phyloP scores from a whole-genome alignment of 2,329 filamentous ascomycete species.

The Botrytis sinoallii region DNA sequence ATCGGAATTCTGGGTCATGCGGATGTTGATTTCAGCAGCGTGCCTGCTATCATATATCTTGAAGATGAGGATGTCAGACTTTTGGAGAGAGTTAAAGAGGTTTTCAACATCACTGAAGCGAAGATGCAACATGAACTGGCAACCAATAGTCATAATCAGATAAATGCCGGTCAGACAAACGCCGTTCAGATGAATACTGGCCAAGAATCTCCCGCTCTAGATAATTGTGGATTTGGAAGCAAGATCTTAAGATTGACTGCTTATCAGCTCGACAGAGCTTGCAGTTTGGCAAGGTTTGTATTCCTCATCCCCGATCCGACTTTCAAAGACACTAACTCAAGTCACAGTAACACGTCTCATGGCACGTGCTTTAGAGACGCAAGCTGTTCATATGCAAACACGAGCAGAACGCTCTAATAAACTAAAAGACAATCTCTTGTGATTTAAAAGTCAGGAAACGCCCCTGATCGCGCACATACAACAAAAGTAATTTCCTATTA shows the following conservation, averaged over 20 bases:
- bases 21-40: slow-evolving; percentile 71
- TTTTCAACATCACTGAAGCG: slow-evolving; percentile 71
- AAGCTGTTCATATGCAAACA: slow-evolving; percentile 10
- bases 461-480: background rate
- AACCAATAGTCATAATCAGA: slow-evolving; percentile 45
- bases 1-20: slow-evolving; percentile 83
- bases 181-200: slow-evolving; percentile 50
- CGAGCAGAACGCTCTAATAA: background rate
- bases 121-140: slow-evolving; percentile 67
- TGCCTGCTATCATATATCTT: slow-evolving; percentile 83
- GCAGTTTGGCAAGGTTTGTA: slow-evolving; percentile 86
- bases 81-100: slow-evolving; percentile 75
- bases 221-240: slow-evolving; percentile 73
- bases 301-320: background rate
- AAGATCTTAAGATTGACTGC: slow-evolving; percentile 83
- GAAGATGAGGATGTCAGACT: slow-evolving; percentile 90
- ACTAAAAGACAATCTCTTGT: background rate
- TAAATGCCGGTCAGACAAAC: slow-evolving; percentile 49
- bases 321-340: slow-evolving; percentile 31
- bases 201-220: slow-evolving; percentile 51
- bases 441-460: background rate
- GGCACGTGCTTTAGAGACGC: slow-evolving; percentile 44
- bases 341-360: slow-evolving; percentile 64
- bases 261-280: slow-evolving; percentile 79
- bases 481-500: background rate